Conservation (phyloP, 805 yeast species). For the Starmera pachycereana region DNA sequence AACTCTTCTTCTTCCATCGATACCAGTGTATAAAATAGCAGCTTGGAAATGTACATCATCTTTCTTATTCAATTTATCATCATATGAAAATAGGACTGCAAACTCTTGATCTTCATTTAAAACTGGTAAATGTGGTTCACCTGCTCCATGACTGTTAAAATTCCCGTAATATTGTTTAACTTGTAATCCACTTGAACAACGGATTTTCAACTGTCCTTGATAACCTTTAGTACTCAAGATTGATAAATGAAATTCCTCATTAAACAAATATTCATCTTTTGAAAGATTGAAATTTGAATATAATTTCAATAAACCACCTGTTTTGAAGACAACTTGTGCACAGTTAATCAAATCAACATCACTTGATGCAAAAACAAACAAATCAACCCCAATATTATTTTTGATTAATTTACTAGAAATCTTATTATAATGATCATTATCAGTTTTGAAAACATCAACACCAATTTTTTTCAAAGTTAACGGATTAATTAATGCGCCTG, state of each 20-base stretch:
- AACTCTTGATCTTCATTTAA: slow-evolving; percentile 53
- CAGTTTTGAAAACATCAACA: slow-evolving; percentile 45
- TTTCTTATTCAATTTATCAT: slow-evolving; percentile 58
- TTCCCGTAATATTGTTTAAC: slow-evolving; percentile 68
- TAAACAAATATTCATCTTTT: slow-evolving; percentile 59
- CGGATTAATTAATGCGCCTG: slow-evolving; percentile 46
- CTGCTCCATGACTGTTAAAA: slow-evolving; percentile 25
- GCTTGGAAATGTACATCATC: slow-evolving; percentile 86
- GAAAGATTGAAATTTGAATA: slow-evolving; percentile 61
- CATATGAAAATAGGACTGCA: slow-evolving; percentile 66
- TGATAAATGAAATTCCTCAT: slow-evolving; percentile 46
- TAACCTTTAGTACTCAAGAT: slow-evolving; percentile 51
- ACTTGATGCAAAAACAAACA: slow-evolving; percentile 56
- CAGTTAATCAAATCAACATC: slow-evolving; percentile 66
- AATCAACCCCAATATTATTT: slow-evolving; percentile 62
- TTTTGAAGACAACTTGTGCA: slow-evolving; percentile 48
- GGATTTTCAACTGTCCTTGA: slow-evolving; percentile 72
- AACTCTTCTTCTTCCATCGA: slow-evolving; percentile 68
- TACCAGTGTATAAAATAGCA: slow-evolving; percentile 76
- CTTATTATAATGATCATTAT: slow-evolving; percentile 49
- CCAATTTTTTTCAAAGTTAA: slow-evolving; percentile 26
- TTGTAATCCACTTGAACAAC: slow-evolving; percentile 83
- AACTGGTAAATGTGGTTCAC: slow-evolving; percentile 65
- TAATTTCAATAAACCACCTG: slow-evolving; percentile 61
- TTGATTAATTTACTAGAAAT: slow-evolving; percentile 47